These are phyloP conservation scores for Petrea volubilis DNA, from an alignment of 257 asterid genomes.

Conservation along the genomic window DNA sequence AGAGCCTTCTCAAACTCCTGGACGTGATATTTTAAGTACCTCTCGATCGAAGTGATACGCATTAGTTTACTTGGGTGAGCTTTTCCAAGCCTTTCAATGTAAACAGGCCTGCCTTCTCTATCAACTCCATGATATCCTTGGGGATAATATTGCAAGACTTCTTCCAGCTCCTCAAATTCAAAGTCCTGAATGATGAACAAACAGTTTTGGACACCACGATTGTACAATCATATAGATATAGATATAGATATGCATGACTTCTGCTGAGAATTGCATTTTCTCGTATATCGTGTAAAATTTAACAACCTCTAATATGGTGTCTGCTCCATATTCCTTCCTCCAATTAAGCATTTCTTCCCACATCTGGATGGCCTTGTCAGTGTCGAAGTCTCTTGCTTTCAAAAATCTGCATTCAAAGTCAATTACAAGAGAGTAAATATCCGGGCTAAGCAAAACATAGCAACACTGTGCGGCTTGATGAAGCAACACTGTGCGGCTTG, in stretches of 20 bases:
- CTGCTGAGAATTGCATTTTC: constrained; percentile 1
- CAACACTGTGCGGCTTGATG: background rate
- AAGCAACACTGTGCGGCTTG: constrained; percentile 5
- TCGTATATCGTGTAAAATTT: background rate
- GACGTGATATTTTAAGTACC: constrained; percentile 86
- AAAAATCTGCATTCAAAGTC: constrained; percentile 56
- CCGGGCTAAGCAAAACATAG: background rate
- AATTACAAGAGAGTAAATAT: constrained; percentile 9
- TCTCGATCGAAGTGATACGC: constrained; percentile 75
- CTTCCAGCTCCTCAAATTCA: constrained; percentile 77
- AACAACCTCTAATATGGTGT: constrained; percentile 85
- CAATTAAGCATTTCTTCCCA: constrained; percentile 98
- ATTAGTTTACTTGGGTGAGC: constrained; percentile 83
- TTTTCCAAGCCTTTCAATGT: constrained; percentile 93
- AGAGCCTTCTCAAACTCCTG: constrained; percentile 91
- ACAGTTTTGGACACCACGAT: constrained; percentile 4
- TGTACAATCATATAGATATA: background rate
- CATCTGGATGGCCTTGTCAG: constrained; percentile 68
- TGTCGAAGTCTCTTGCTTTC: constrained; percentile 83
- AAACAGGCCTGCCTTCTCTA: constrained; percentile 93
- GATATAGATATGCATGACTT: constrained; percentile 2
- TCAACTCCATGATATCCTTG: constrained; percentile 99
- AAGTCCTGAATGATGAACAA: constrained; percentile 61
- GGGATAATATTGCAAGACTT: constrained; percentile 88
- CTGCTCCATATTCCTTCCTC: constrained; percentile 86